These are phyloP conservation scores for Tricholoma sp. DNA, from an alignment of 768 basidiomycete species.

Conservation along the genomic window DNA sequence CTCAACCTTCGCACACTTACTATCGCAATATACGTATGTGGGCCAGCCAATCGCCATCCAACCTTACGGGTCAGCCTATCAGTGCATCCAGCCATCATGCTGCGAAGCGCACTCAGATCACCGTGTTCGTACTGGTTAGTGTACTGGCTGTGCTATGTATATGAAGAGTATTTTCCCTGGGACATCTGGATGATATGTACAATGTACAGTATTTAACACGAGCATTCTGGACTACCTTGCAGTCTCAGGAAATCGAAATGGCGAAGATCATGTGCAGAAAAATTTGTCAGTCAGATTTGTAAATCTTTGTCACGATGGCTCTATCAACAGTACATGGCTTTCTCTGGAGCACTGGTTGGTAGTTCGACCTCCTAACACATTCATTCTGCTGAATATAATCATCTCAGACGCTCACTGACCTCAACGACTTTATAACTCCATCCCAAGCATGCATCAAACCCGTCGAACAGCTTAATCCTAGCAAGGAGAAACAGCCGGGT, in stretches of 20 bases:
- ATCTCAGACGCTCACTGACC: constrained; percentile 80
- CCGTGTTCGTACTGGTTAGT: constrained; percentile 1
- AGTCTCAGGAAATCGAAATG: too few relatives aligned
- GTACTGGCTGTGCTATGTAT: constrained; percentile 5
- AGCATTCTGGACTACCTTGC: neutral
- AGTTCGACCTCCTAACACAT: constrained; percentile 1
- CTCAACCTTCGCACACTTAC: constrained; percentile 62
- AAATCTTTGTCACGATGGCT: too few relatives aligned
- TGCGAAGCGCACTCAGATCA: neutral
- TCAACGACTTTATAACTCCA: constrained; percentile 96
- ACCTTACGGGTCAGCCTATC: constrained; percentile 31
- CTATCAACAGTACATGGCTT: too few relatives aligned
- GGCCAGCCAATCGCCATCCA: constrained; percentile 49
- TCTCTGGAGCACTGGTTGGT: constrained; percentile 81
- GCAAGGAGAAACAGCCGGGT: constrained; percentile 26
- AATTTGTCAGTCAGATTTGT: neutral
- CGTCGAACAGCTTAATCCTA: constrained; percentile 46
- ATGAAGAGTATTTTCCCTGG: neutral
- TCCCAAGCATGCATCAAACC: constrained; percentile 98
- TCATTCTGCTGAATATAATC: neutral
- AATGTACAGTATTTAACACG: neutral
- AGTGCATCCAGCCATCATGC: constrained; percentile 16
- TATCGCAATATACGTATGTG: constrained; percentile 71
- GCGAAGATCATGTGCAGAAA: neutral
- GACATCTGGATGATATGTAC: neutral